A percentile compares a stretch with the other conserved stretches of the same genome.
Evolutionary conservation across 352 stramenopile species (phyloP).

Genomic region (Halophytophthora polymorphica): DNA sequence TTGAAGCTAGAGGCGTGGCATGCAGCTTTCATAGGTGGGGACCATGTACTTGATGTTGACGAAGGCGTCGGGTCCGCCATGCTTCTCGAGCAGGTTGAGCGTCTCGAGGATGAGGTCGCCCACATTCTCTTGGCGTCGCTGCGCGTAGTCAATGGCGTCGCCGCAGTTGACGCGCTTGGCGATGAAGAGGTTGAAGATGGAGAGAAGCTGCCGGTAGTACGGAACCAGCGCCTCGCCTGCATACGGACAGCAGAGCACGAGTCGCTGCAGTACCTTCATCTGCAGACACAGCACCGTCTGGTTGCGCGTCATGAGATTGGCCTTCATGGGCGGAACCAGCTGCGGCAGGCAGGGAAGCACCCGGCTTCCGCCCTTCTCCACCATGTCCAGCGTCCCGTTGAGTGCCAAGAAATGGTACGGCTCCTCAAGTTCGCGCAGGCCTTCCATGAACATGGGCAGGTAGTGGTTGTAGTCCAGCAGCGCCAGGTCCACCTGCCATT

Average conservation of each 20-base stretch:
- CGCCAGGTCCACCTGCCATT: conserved; percentile 63
- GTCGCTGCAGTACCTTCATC: conserved; percentile 75
- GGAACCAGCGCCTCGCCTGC: conserved; percentile 88
- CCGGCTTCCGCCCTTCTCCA: conserved; percentile 67
- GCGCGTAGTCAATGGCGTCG: conserved; percentile 91
- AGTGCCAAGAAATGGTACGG: conserved; percentile 83
- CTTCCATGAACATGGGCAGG: conserved; percentile 92
- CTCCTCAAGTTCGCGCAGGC: conserved; percentile 82
- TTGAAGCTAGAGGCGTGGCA: conserved; percentile 22
- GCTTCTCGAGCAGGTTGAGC: conserved; percentile 84
- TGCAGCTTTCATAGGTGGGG: conserved; percentile 93
- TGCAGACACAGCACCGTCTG: conserved; percentile 70
- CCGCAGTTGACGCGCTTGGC: conserved; percentile 91
- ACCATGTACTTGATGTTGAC: conserved; percentile 98
- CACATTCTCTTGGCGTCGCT: conserved; percentile 86
- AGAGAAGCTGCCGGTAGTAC: conserved; percentile 91
- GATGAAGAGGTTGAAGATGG: conserved; percentile 92
- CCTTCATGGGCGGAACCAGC: conserved; percentile 73
- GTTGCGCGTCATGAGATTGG: conserved; percentile 83
- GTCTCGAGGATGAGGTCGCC: conserved; percentile 89
- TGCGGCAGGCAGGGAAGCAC: conserved; percentile 54
- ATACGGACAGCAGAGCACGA: conserved; percentile 65
- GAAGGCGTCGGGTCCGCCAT: conserved; percentile 85
- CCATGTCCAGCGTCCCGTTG: conserved; percentile 76
- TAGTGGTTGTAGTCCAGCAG: conserved; percentile 86